Percentiles rank a stretch among this genome's conserved stretches.
phyloP scores from a whole-genome alignment of 1,139 yeast genomes.

The Candida neerlandica region DNA sequence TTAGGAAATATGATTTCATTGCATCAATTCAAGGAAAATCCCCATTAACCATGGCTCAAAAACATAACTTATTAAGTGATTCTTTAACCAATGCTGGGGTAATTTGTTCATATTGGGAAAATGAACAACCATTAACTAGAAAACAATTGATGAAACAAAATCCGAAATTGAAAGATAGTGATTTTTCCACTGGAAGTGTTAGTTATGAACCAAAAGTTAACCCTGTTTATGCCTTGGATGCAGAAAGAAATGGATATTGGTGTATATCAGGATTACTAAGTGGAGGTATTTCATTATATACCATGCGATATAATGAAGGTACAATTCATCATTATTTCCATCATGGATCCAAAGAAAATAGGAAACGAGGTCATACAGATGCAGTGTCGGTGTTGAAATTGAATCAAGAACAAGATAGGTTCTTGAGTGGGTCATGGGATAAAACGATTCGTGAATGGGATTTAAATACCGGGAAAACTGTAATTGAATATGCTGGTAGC shows the following conservation, averaged over 20 bases:
- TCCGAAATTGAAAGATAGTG: constrained; percentile 48
- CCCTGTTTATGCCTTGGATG: constrained; percentile 88
- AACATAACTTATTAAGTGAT: constrained; percentile 71
- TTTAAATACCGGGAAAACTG: constrained; percentile 66
- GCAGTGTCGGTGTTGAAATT: constrained; percentile 75
- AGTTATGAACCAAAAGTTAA: constrained; percentile 69
- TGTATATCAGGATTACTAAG: constrained; percentile 76
- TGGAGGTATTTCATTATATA: constrained; percentile 88
- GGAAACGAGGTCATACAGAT: constrained; percentile 55
- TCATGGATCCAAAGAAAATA: constrained; percentile 28
- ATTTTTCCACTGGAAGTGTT: constrained; percentile 42
- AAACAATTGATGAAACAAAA: constrained; percentile 39
- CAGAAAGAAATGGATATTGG: constrained; percentile 83
- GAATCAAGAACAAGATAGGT: constrained; percentile 58
- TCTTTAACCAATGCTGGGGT: constrained; percentile 85
- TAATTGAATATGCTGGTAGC: constrained; percentile 51
- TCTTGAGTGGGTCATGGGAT: constrained; percentile 93
- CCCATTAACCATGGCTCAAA: constrained; percentile 88
- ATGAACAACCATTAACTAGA: constrained; percentile 75
- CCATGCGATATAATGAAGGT: constrained; percentile 85
- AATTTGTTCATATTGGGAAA: constrained; percentile 88
- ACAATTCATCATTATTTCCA: constrained; percentile 73
- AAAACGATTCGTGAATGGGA: constrained; percentile 82
- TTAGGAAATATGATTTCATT: constrained; percentile 84
- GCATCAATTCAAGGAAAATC: constrained; percentile 88